phyloP scores from a whole-genome alignment of 2,329 filamentous ascomycete species.

The Penicillium sp. region DNA sequence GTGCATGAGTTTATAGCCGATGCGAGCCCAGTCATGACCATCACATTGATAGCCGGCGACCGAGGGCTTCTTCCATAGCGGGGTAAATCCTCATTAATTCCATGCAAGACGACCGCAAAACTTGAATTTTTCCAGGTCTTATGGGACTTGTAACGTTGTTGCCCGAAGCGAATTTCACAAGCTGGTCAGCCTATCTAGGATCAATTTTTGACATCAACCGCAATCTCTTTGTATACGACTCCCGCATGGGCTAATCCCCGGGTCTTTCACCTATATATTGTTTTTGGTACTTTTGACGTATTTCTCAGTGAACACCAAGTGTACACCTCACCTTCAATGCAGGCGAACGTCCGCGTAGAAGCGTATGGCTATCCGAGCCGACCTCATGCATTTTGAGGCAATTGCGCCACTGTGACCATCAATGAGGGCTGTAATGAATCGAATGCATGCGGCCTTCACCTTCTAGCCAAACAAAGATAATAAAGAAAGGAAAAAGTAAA shows the following conservation, averaged over 20 bases:
- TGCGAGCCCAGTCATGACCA: conserved; percentile 41
- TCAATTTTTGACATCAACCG: conserved; percentile 31
- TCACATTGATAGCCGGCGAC: conserved; percentile 42
- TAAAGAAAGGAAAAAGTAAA: neutral
- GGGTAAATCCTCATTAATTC: conserved; percentile 48
- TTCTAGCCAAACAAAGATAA: neutral
- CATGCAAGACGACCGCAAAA: conserved; percentile 49
- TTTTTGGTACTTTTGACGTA: conserved; percentile 46
- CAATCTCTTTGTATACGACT: conserved; percentile 37
- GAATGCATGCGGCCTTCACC: conserved; percentile 11
- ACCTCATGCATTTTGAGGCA: conserved; percentile 34
- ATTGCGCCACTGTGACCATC: conserved; percentile 15
- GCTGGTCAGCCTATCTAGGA: conserved; percentile 45
- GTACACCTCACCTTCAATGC: conserved; percentile 42
- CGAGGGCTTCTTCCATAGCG: conserved; percentile 29
- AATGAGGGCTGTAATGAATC: conserved; percentile 13
- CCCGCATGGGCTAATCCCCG: conserved; percentile 37
- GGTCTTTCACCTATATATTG: conserved; percentile 45
- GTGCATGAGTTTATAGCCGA: conserved; percentile 30
- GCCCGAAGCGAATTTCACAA: conserved; percentile 39
- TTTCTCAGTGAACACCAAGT: conserved; percentile 44
- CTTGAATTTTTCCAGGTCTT: conserved; percentile 32
- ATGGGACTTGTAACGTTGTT: conserved; percentile 38
- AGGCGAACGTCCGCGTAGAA: conserved; percentile 44
- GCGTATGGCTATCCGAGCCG: conserved; percentile 47